Conservation (phyloP, 371 early-diverging fungal genomes). For the Mucor velutinosus region DNA sequence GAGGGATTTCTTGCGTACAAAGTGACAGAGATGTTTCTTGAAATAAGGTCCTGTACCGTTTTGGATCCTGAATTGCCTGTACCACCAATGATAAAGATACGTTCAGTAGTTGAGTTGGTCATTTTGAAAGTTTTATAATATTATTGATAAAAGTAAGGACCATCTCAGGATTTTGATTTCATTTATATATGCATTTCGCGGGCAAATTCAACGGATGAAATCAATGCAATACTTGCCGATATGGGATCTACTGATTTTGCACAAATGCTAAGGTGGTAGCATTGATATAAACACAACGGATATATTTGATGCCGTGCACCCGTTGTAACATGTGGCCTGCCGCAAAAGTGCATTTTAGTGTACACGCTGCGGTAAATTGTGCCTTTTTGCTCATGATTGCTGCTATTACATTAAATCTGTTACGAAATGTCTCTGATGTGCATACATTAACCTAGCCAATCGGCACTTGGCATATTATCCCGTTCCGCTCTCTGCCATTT, state of each 20-base stretch:
- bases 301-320: not conserved
- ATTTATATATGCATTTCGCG: not conserved
- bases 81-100: slow-evolving; percentile 33
- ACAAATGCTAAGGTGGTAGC: not conserved
- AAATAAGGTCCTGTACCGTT: slow-evolving; percentile 16
- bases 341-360: not conserved
- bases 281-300: not conserved
- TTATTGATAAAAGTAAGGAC: not conserved
- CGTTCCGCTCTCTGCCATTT: no score
- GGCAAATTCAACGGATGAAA: not conserved
- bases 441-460: no score
- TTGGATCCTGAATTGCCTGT: slow-evolving; percentile 33
- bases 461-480: no score
- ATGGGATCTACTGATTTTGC: not conserved
- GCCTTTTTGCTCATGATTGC: no score
- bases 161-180: not conserved
- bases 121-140: not conserved
- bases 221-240: not conserved
- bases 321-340: not conserved
- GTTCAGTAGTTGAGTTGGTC: slow-evolving; percentile 7
- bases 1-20: slow-evolving; percentile 23
- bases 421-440: no score
- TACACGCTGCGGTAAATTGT: no score
- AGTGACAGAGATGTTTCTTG: slow-evolving; percentile 15
- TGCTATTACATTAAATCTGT: no score